Evolutionary conservation across 1,284 basidiomycete genomes (phyloP).

Genomic region (Irpex sp.): DNA sequence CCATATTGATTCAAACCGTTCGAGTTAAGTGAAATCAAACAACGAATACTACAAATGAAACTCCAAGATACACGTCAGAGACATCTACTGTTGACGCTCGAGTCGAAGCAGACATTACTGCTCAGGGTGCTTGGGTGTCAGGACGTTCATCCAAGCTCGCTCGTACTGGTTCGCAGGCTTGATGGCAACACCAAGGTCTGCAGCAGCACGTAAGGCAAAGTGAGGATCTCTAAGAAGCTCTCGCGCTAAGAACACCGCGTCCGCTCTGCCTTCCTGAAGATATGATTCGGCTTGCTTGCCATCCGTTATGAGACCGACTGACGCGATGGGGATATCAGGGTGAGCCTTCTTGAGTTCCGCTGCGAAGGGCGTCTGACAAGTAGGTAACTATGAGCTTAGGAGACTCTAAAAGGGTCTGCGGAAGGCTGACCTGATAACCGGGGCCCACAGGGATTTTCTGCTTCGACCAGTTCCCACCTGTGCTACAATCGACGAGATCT

Average conservation of each 20-base stretch:
- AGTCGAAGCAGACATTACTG: background rate
- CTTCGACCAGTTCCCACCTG: slow-evolving; percentile 63
- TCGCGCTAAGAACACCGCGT: slow-evolving; percentile 67
- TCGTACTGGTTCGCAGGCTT: slow-evolving; percentile 67
- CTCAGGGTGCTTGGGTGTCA: slow-evolving; percentile 25
- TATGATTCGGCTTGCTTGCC: slow-evolving; percentile 64
- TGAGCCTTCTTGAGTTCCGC: slow-evolving; percentile 64
- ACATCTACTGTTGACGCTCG: too few relatives aligned
- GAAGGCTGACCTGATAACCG: slow-evolving; percentile 56
- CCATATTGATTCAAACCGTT: background rate
- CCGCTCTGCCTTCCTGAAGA: slow-evolving; percentile 61
- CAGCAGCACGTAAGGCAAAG: slow-evolving; percentile 52
- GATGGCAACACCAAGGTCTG: slow-evolving; percentile 52
- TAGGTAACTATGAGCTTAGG: background rate
- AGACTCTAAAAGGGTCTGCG: background rate
- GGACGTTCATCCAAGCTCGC: slow-evolving; percentile 52
- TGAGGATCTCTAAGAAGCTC: slow-evolving; percentile 61
- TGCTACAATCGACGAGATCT: slow-evolving; percentile 71
- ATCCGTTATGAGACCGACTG: slow-evolving; percentile 76
- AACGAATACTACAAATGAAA: background rate
- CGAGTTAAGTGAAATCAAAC: background rate
- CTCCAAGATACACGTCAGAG: background rate
- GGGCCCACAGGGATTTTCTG: slow-evolving; percentile 59
- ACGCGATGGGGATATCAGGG: slow-evolving; percentile 51
- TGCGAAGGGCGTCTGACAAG: slow-evolving; percentile 61